Percentiles rank a stretch among this genome's conserved stretches.
Conservation (phyloP, 345 rosid species). For the Melaleuca quinquenervia region DNA sequence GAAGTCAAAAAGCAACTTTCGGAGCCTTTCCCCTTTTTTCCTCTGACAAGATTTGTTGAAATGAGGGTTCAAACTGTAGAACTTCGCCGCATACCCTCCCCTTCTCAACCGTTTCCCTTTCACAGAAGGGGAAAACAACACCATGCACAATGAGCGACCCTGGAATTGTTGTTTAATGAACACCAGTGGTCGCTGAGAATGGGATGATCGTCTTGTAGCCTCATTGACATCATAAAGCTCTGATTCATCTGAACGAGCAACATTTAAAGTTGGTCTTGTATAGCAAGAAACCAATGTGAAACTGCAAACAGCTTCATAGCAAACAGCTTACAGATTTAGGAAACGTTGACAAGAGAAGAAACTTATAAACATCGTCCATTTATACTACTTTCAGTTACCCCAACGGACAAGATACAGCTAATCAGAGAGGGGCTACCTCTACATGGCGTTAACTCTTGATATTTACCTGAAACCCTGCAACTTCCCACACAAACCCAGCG, state of each 20-base stretch:
- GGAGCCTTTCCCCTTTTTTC: neutral
- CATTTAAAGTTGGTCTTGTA: neutral
- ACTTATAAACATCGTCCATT: neutral
- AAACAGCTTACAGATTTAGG: neutral
- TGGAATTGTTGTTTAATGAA: neutral
- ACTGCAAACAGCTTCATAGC: neutral
- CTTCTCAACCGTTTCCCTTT: neutral
- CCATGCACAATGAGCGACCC: neutral
- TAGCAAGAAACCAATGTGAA: neutral
- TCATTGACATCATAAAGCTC: neutral
- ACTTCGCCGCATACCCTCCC: neutral
- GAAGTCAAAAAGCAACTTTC: neutral
- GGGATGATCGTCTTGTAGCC: neutral
- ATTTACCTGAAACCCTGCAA: neutral
- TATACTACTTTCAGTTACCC: neutral
- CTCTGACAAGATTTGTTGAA: neutral
- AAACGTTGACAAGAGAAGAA: neutral
- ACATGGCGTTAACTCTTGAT: neutral
- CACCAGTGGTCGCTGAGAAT: neutral
- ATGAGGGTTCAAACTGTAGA: neutral
- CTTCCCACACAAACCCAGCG: neutral
- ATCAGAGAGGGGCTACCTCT: neutral
- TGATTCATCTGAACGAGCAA: neutral
- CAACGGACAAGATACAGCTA: constrained; percentile 28
- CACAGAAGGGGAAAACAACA: neutral